Evolutionary conservation across 768 basidiomycete species (phyloP).

Genomic region (Amanita muscaria): DNA sequence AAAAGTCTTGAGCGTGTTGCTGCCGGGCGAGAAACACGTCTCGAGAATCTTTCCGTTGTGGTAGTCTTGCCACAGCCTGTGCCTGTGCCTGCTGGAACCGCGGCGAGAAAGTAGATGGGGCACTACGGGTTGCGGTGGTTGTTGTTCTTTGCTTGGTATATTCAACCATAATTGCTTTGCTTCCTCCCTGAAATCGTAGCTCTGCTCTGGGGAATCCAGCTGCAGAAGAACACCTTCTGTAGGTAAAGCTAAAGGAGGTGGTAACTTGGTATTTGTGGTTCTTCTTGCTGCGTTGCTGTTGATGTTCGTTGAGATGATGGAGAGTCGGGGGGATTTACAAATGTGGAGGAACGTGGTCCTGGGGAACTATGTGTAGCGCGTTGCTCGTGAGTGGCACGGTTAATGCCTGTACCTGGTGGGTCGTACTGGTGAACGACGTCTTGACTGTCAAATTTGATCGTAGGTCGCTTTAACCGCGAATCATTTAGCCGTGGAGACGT

Average conservation of each 20-base stretch:
- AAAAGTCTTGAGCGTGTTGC: constrained; percentile 28
- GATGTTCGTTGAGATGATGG: background rate
- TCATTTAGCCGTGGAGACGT: constrained; percentile 11
- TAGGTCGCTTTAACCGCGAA: constrained; percentile 32
- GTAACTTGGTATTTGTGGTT: background rate
- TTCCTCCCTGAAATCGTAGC: background rate
- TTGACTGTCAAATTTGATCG: constrained; percentile 71
- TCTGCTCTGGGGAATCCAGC: constrained; percentile 15
- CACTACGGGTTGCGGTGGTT: no score
- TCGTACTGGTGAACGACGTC: constrained; percentile 73
- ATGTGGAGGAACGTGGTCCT: constrained; percentile 14
- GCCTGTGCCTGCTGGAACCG: constrained; percentile 19
- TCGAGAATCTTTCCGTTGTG: constrained; percentile 25
- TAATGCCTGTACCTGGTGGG: constrained; percentile 40
- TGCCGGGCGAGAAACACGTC: constrained; percentile 26
- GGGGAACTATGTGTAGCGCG: constrained; percentile 31
- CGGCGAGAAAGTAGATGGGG: constrained; percentile 34
- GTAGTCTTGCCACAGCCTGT: constrained; percentile 9
- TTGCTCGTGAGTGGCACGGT: constrained; percentile 40
- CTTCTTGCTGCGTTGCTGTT: no score
- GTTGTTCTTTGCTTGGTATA: no score
- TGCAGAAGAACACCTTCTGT: constrained; percentile 22
- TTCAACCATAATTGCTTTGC: no score
- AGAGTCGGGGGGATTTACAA: constrained; percentile 12
- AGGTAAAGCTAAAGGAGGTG: background rate